Conservation (phyloP, 2,329 filamentous ascomycete genomes). For the Colletotrichum kahawae region DNA sequence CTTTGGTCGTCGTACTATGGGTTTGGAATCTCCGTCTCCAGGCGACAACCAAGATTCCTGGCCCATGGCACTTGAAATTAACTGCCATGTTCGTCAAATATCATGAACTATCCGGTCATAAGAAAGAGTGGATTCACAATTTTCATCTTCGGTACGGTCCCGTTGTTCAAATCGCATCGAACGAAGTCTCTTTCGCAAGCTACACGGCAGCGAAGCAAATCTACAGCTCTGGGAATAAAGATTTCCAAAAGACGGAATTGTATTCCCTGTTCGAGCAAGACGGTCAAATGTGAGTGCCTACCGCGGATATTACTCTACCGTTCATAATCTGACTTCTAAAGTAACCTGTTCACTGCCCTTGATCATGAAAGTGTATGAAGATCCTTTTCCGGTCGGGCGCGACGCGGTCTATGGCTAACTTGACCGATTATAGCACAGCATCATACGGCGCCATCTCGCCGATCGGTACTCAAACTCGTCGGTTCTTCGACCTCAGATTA, state of each 20-base stretch:
- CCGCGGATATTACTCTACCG: not conserved
- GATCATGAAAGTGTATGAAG: not conserved
- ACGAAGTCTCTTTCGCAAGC: not conserved
- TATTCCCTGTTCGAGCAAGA: not conserved
- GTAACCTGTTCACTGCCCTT: not conserved
- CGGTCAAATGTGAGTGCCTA: not conserved
- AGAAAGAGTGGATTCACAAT: not conserved
- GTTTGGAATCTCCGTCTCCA: too few relatives aligned
- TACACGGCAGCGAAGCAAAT: not conserved
- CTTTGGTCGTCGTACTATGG: too few relatives aligned
- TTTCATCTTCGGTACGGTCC: not conserved
- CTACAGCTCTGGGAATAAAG: not conserved
- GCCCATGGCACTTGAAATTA: not conserved
- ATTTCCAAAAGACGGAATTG: not conserved
- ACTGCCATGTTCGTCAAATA: not conserved
- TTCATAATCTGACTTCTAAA: not conserved
- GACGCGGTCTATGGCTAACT: not conserved
- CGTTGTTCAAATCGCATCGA: not conserved
- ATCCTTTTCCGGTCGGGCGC: not conserved
- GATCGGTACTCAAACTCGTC: not conserved
- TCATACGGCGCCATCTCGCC: not conserved
- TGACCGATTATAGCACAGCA: not conserved
- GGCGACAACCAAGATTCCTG: not conserved
- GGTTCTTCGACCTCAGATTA: not conserved
- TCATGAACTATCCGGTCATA: not conserved